Conservation (phyloP, 2,329 filamentous ascomycete genomes). For the Xylariaceae sp. region DNA sequence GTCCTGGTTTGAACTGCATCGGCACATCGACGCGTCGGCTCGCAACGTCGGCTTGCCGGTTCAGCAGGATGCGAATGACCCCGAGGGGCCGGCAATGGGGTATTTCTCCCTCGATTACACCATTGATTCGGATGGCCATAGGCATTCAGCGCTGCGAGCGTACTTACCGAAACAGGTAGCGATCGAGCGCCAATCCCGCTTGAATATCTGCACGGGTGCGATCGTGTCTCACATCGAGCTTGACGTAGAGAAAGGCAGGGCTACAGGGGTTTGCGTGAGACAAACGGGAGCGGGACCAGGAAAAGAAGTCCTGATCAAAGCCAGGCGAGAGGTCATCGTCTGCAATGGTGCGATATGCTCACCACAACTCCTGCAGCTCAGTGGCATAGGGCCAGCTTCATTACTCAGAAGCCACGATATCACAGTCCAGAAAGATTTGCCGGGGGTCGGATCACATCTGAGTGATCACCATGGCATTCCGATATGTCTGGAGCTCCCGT, state of each 20-base stretch:
- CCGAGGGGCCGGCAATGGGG: conserved; percentile 23
- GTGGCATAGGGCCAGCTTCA: conserved; percentile 26
- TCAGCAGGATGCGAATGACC: conserved; percentile 23
- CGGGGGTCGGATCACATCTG: conserved; percentile 15
- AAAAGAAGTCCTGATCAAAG: conserved; percentile 13
- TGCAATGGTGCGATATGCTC: conserved; percentile 25
- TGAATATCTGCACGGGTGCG: conserved; percentile 28
- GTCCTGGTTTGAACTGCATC: conserved; percentile 7
- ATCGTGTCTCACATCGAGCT: conserved; percentile 25
- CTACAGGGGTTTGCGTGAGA: conserved; percentile 21
- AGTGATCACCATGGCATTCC: conserved; percentile 25
- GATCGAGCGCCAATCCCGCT: conserved; percentile 11
- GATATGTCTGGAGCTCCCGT: conserved; percentile 23
- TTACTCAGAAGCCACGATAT: conserved; percentile 18
- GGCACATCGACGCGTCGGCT: conserved; percentile 15
- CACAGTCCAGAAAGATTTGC: conserved; percentile 18
- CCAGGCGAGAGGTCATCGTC: conserved; percentile 27
- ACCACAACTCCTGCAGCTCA: conserved; percentile 29
- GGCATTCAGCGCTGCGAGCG: conserved; percentile 22
- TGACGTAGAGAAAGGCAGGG: conserved; percentile 11
- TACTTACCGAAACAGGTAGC: conserved; percentile 22
- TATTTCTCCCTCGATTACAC: conserved; percentile 25
- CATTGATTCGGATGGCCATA: conserved; percentile 18
- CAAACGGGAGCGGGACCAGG: conserved; percentile 2
- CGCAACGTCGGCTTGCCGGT: conserved; percentile 22